phyloP scores from a whole-genome alignment of 805 yeast genomes.

The Myxozyma lipomycoides region DNA sequence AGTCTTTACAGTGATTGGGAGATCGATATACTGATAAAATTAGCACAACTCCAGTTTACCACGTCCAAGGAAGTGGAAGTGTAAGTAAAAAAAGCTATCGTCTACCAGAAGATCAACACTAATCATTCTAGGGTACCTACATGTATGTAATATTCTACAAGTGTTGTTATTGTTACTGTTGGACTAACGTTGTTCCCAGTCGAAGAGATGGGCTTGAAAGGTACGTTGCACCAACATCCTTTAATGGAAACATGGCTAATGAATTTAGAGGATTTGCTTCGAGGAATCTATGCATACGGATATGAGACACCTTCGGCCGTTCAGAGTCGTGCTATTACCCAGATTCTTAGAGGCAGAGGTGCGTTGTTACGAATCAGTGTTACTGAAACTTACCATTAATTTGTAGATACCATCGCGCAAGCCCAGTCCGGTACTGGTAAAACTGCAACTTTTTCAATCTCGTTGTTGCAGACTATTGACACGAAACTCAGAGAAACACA shows the following conservation, averaged over 20 bases:
- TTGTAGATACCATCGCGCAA: slow-evolving; percentile 64
- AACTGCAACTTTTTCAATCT: slow-evolving; percentile 83
- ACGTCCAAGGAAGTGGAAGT: slow-evolving; percentile 53
- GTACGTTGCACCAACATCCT: slow-evolving; percentile 15
- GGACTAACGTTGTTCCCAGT: slow-evolving; percentile 15
- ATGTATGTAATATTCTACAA: slow-evolving; percentile 11
- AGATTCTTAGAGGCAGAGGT: slow-evolving; percentile 62
- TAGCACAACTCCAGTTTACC: slow-evolving; percentile 48
- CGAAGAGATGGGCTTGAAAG: slow-evolving; percentile 32
- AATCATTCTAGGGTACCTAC: slow-evolving; percentile 21
- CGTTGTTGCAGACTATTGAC: slow-evolving; percentile 41
- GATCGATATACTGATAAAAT: too few relatives aligned
- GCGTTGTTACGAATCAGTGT: background rate
- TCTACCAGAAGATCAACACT: background rate
- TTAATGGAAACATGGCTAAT: background rate
- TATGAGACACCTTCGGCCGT: slow-evolving; percentile 79
- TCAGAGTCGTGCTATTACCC: slow-evolving; percentile 75
- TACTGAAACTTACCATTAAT: background rate
- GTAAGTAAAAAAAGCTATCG: slow-evolving; percentile 6
- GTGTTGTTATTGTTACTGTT: background rate
- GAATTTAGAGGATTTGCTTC: slow-evolving; percentile 37
- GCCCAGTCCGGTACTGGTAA: slow-evolving; percentile 90
- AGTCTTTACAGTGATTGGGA: too few relatives aligned
- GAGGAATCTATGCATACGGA: slow-evolving; percentile 75
- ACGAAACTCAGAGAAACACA: slow-evolving; percentile 29